Base-by-base conservation (phyloP, 2,329 filamentous ascomycete species). In the Aspergillus fumigatus region DNA sequence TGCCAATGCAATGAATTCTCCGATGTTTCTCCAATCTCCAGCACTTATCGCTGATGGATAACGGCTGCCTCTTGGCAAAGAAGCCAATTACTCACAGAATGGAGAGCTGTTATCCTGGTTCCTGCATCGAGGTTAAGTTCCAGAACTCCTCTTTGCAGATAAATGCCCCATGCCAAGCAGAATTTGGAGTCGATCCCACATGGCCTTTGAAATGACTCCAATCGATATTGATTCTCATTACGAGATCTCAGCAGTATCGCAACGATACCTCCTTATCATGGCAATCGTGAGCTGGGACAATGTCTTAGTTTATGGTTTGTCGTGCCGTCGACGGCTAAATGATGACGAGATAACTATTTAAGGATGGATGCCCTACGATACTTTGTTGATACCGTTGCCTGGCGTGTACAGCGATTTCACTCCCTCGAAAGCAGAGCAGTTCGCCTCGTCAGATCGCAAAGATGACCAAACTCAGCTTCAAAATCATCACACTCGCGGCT, bases 401-500 rank as follows among this genome's bases (percentile, higher is more conserved):
- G 40, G n/a, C 21, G 40, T 21, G 8, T 21, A 45, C 10, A 10
- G 10, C n/a, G 4, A 10, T 9, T 23, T 14, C 8, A 23, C 21
- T 45, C 11, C 32, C 19, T 45, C 17, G n/a, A 14, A 14, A 45
- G 41, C 40, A 21, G n/a, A 10, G n/a, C 21, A 43, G 7, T n/a
- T 21, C 4, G 17, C 3, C 40, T 43, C 21, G n/a, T 43, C 40
- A 43, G 7, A 21, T 43, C 10, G n/a, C 40, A 45, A 45, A 43
- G 9, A 45, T 45, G 41, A 5, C n/a, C 41, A 10, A 55, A 10
- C 9, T 64, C 45, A 56, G 52, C 26, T 29, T 64, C 50, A 59
- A 59, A 32, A 32, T 52, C 48, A 47, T 66, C 19, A 51, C 57
- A n/a, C 17, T 67, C 43, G 58, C 59, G 11, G 59, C 61, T 4